Base-by-base conservation (phyloP, 2,329 filamentous ascomycete species). In the Colletotrichum phormii region DNA sequence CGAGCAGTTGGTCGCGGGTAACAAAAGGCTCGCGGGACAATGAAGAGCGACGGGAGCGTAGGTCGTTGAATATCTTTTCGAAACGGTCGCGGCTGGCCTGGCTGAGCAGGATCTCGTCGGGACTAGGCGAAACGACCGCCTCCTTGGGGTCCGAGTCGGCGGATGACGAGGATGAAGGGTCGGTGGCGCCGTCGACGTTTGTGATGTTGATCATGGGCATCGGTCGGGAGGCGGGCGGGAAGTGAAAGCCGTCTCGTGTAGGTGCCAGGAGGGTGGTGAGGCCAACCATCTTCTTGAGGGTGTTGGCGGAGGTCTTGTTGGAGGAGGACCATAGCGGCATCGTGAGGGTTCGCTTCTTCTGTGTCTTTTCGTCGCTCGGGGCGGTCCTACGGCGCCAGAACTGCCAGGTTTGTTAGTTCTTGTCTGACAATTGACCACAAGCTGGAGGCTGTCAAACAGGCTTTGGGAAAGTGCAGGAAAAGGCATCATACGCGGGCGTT, bases 1-100 rank as follows among this genome's bases (percentile, higher is more conserved):
- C 76, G 35, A 79, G 77, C 66, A 91, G 85, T 37, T 81, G 81
- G 8, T 82, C 81, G 54, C 64, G 78, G 1, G 82, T 79, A 12
- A 85, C 74, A 11, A 67, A 35, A 0, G 66, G 75, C 33, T 81
- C 79, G 54, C 64, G 77, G 2, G 82, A 79, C 13, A 84, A 74
- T 6, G 71, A 42, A 1, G 66, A 37, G 2, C 82, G 79, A 18
- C 78, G 73, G 6, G 80, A 82, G 58, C 86, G 82, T 42, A 89
- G 74, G 0, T 81, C 78, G 42, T 86, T 79, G 77, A 87, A 91
- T 35, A 90, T 78, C 54, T 80, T 81, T 65, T 84, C 80, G 26
- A 91, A 79, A 64, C 87, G 84, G 35, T 82, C 84, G 74, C 86
- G 84, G 71, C 90, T 86, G 31, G 83, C 81, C 53, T 85, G 83